Evolutionary conservation across 2,329 filamentous ascomycete genomes (phyloP).

Genomic region (Zymoseptoria brevis): DNA sequence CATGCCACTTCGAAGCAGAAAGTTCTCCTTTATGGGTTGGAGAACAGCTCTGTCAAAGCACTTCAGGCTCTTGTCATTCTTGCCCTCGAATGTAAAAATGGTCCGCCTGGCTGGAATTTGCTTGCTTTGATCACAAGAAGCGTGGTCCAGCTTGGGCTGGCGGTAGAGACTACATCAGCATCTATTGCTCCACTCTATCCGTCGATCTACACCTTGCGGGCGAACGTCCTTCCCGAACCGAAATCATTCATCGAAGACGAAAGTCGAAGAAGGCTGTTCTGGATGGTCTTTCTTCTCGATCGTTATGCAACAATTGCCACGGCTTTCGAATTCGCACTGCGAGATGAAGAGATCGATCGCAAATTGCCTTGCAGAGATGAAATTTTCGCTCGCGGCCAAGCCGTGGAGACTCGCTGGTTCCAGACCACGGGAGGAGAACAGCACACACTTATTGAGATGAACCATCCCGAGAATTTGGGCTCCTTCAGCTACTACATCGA

Average conservation of each 20-base stretch:
- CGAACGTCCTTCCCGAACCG: conserved; percentile 75
- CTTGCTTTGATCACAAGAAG: conserved; percentile 81
- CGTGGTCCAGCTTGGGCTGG: conserved; percentile 78
- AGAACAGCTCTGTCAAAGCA: conserved; percentile 81
- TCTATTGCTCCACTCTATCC: conserved; percentile 69
- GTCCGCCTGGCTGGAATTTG: conserved; percentile 85
- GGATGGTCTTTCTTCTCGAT: conserved; percentile 89
- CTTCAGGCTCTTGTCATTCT: conserved; percentile 82
- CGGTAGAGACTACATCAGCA: conserved; percentile 73
- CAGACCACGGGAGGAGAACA: conserved; percentile 48
- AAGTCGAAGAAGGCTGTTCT: conserved; percentile 74
- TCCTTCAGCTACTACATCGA: conserved; percentile 88
- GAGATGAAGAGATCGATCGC: conserved; percentile 83
- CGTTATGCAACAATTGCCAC: conserved; percentile 85
- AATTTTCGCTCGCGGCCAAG: conserved; percentile 72
- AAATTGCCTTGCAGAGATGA: conserved; percentile 82
- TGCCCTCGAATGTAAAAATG: conserved; percentile 78
- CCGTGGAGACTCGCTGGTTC: conserved; percentile 81
- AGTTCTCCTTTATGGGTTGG: conserved; percentile 77
- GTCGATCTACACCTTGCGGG: conserved; percentile 82
- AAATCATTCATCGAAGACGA: conserved; percentile 86
- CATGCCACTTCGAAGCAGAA: conserved; percentile 76
- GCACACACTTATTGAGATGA: conserved; percentile 39
- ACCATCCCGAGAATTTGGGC: conserved; percentile 71
- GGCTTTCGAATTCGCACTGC: conserved; percentile 82